Percentiles rank a stretch among this genome's conserved stretches.
Evolutionary conservation across 2,329 filamentous ascomycete genomes (phyloP).

Genomic region (Ophidiomyces ophidiicola): DNA sequence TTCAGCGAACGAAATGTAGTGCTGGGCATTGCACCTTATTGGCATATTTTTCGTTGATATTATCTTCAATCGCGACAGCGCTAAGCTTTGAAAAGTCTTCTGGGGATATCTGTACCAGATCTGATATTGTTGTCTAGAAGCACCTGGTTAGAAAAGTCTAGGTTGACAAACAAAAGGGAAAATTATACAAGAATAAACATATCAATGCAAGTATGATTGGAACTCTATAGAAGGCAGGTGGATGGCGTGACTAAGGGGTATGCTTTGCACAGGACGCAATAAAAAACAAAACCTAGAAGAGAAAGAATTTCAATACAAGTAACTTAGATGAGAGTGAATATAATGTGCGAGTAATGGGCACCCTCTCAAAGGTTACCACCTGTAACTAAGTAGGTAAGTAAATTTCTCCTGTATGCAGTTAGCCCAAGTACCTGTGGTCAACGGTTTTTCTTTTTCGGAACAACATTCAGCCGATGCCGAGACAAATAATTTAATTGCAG

Average conservation of each 20-base stretch:
- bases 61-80: constrained; percentile 79
- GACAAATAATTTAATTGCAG: constrained; percentile 3
- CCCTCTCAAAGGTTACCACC: no score
- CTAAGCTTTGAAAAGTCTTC: constrained; percentile 75
- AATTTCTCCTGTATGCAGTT: neutral
- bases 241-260: no score
- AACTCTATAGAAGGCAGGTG: no score
- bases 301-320: no score
- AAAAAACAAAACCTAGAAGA: no score
- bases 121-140: constrained; percentile 72
- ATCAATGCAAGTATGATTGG: no score
- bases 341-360: no score
- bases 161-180: constrained; percentile 16
- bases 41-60: constrained; percentile 92
- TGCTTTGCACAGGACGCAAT: no score
- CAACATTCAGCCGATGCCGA: constrained; percentile 4
- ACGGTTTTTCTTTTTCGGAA: neutral
- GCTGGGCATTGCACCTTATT: constrained; percentile 71
- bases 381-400: neutral
- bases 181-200: constrained; percentile 41
- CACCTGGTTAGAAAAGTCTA: neutral
- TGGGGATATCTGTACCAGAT: constrained; percentile 85
- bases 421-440: neutral
- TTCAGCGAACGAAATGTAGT: constrained; percentile 5
- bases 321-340: no score